Evolutionary conservation across 1,284 basidiomycete genomes (phyloP), one percentile per base, ranked within the genome.

Genomic region (Coriolopsis trogii): DNA sequence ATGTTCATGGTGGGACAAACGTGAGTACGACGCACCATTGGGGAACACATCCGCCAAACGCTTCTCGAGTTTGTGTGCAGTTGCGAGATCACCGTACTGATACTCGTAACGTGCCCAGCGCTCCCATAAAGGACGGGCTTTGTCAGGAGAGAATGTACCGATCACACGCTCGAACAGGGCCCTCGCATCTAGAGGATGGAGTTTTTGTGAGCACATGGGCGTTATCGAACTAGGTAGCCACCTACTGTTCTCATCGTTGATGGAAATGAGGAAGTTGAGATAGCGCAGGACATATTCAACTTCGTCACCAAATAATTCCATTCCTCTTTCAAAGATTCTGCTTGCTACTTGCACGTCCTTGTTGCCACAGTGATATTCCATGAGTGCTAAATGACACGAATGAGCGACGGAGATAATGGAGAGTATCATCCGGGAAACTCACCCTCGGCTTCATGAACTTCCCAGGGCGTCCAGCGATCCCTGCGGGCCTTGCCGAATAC

Each of bases 141-240:
- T 82, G 33, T 93, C 90, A 4, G 93, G 77, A 1, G 89, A 69
- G 67, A 98, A 94, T 10, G 81, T 87, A 6, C 80, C 77, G 30
- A 95, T 88, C 10, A 91, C 86, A 37, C 92, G 84, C 69, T 99
- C 96, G 66, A 99, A 98, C 23, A 99, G 74, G 0, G 96, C 95
- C 38, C 96, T 87, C 0, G 95, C 96, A 73, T 99, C 95, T 96
- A n/a, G n/a, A n/a, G n/a, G n/a, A n/a, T n/a, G n/a, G n/a, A n/a
- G n/a, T n/a, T n/a, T n/a, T n/a, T n/a, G n/a, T n/a, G n/a, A n/a
- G n/a, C n/a, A n/a, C n/a, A n/a, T n/a, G n/a, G n/a, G n/a, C n/a
- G n/a, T n/a, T n/a, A n/a, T n/a, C n/a, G 5, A 21, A 25, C n/a
- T 18, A 23, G 34, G n/a, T 18, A 23, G 34, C 39, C 16, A 46